Evolutionary conservation across 1,284 basidiomycete species (phyloP).

Genomic region (Meripilus lineatus): DNA sequence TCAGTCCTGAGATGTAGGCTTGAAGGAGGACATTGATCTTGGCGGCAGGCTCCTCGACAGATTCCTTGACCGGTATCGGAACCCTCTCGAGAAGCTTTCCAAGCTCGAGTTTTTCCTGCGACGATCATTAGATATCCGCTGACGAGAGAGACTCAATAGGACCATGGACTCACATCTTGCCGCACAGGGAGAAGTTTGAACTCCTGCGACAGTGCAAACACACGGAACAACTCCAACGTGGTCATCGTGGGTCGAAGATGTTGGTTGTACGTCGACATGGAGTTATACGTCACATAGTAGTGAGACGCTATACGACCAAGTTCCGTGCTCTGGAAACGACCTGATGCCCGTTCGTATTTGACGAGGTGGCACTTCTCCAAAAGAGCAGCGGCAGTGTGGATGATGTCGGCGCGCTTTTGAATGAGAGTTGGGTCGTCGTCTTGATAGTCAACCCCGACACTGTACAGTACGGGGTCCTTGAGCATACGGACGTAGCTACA

Average conservation of each 20-base stretch:
- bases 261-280: conserved; percentile 97
- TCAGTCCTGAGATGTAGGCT: conserved; percentile 92
- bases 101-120: conserved; percentile 81
- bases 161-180: conserved; percentile 32
- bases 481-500: conserved; percentile 94
- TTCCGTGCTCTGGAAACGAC: conserved; percentile 88
- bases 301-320: conserved; percentile 94
- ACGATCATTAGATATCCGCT: background rate
- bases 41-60: conserved; percentile 92
- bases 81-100: conserved; percentile 93
- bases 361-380: conserved; percentile 93
- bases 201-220: conserved; percentile 96
- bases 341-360: conserved; percentile 90
- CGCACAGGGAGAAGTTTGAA: conserved; percentile 91
- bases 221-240: conserved; percentile 89
- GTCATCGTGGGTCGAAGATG: conserved; percentile 88
- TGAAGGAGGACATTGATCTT: conserved; percentile 98
- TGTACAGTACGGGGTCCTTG: conserved; percentile 84
- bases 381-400: conserved; percentile 90
- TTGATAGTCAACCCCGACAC: conserved; percentile 87
- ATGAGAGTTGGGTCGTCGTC: conserved; percentile 82
- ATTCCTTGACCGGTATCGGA: conserved; percentile 96
- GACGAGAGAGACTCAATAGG: conserved; percentile 9
- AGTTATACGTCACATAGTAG: conserved; percentile 95
- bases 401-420: conserved; percentile 93